A percentile compares a stretch with the other conserved stretches of the same genome.
phyloP scores from a whole-genome alignment of 352 stramenopile genomes.

The Blastocystis sp. region DNA sequence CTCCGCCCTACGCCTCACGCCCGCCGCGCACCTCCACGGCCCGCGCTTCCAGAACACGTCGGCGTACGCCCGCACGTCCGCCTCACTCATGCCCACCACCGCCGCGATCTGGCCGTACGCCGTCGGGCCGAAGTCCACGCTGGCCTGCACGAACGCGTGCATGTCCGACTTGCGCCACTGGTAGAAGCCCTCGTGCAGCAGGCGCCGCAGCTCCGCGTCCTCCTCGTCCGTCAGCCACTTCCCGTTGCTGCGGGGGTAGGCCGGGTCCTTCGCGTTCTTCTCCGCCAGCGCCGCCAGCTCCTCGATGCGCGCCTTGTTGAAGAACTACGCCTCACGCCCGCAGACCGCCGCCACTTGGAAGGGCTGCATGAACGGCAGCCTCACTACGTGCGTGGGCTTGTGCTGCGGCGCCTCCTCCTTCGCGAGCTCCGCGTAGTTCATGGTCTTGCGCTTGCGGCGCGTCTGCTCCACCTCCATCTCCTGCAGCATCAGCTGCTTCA shows the following conservation, averaged over 20 bases:
- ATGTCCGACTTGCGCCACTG: constrained; percentile 84
- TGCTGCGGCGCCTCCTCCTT: background rate
- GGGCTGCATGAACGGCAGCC: background rate
- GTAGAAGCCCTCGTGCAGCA: constrained; percentile 86
- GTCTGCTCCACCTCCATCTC: background rate
- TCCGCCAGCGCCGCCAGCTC: constrained; percentile 77
- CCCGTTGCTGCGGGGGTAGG: constrained; percentile 4
- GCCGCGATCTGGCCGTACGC: constrained; percentile 84
- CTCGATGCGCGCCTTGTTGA: constrained; percentile 77
- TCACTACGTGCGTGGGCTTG: background rate
- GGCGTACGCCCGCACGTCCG: constrained; percentile 76
- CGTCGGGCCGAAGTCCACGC: constrained; percentile 85
- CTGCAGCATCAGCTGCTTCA: constrained; percentile 26
- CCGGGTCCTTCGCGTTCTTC: constrained; percentile 71
- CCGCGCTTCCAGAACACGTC: constrained; percentile 78
- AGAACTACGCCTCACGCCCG: constrained; percentile 79
- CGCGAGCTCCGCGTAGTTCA: background rate
- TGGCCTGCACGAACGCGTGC: constrained; percentile 87
- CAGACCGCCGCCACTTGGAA: background rate
- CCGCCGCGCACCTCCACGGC: constrained; percentile 69
- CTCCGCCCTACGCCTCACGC: constrained; percentile 69
- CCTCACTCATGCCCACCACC: constrained; percentile 78
- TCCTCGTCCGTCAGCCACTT: constrained; percentile 78
- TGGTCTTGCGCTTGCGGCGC: constrained; percentile 1
- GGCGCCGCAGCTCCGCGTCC: constrained; percentile 84